Conservation (phyloP, 73 alveolate species). For the Blepharisma japonicum region DNA sequence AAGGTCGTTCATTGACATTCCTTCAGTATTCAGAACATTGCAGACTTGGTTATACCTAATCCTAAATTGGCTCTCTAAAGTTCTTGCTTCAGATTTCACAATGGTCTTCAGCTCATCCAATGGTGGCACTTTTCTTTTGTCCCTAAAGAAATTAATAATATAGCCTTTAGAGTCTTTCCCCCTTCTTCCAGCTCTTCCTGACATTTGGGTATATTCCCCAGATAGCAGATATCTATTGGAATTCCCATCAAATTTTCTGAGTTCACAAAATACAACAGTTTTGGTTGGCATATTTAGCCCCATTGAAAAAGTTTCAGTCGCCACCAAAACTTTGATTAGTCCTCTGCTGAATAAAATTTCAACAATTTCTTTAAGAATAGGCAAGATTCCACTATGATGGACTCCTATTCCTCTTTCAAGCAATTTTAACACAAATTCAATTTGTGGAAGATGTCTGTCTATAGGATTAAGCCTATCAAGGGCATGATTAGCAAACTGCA, state of each 20-base stretch:
- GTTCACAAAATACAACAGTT: constrained; percentile 91
- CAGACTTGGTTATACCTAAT: constrained; percentile 58
- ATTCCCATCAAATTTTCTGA: constrained; percentile 83
- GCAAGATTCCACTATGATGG: constrained; percentile 95
- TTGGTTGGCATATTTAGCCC: constrained; percentile 99
- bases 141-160: constrained; percentile 67
- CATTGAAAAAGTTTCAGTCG: constrained; percentile 99
- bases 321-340: constrained; percentile 90
- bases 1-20: constrained; percentile 47
- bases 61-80: constrained; percentile 61
- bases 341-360: constrained; percentile 95
- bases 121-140: constrained; percentile 39
- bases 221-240: constrained; percentile 59
- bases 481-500: constrained; percentile 61
- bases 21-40: constrained; percentile 57
- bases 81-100: constrained; percentile 49
- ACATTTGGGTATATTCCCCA: constrained; percentile 96
- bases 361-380: constrained; percentile 91
- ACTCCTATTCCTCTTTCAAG: constrained; percentile 92
- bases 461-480: constrained; percentile 62
- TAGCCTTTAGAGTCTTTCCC: constrained; percentile 93
- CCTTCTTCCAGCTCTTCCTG: constrained; percentile 99
- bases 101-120: constrained; percentile 44
- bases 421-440: constrained; percentile 61
- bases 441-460: constrained; percentile 83